Evolutionary conservation across 176 grass and related monocot genomes (phyloP).

Genomic region (Rhynchospora tenuis): DNA sequence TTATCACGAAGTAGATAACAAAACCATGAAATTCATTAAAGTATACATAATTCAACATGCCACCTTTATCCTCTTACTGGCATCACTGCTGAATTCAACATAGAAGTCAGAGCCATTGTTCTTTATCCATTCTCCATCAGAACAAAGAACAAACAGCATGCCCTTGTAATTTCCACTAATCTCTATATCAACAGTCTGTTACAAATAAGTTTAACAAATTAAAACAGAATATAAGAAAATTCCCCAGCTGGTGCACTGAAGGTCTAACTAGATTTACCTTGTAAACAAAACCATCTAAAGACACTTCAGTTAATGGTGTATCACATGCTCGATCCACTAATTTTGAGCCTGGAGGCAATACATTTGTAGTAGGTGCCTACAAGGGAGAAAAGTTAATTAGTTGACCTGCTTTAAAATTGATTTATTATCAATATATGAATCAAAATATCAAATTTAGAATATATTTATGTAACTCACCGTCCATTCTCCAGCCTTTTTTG

Average conservation of each 20-base stretch:
- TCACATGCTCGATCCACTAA: conserved; percentile 70
- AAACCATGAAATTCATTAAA: neutral
- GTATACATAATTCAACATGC: neutral
- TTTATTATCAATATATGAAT: neutral
- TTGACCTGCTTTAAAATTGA: neutral
- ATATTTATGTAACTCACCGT: conserved; percentile 37
- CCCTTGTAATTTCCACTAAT: conserved; percentile 64
- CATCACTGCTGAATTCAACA: conserved; percentile 47
- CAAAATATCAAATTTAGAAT: neutral
- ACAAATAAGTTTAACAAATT: conserved; percentile 14
- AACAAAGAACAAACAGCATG: conserved; percentile 77
- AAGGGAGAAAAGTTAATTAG: conserved; percentile 17
- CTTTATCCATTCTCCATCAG: conserved; percentile 79
- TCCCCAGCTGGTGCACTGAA: neutral
- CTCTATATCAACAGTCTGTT: conserved; percentile 75
- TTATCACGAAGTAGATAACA: conserved; percentile 3
- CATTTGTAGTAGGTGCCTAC: conserved; percentile 61
- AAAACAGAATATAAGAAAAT: neutral
- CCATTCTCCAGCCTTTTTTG: conserved; percentile 67
- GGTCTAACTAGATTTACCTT: conserved; percentile 40
- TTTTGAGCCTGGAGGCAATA: conserved; percentile 59
- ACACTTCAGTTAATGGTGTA: conserved; percentile 51
- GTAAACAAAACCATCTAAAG: conserved; percentile 49
- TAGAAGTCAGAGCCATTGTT: conserved; percentile 85
- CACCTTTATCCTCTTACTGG: conserved; percentile 51